Percentiles rank a stretch among this genome's conserved stretches.
Conservation (phyloP, 495 filamentous ascomycete genomes). For the Friedmanniomyces simplex region DNA sequence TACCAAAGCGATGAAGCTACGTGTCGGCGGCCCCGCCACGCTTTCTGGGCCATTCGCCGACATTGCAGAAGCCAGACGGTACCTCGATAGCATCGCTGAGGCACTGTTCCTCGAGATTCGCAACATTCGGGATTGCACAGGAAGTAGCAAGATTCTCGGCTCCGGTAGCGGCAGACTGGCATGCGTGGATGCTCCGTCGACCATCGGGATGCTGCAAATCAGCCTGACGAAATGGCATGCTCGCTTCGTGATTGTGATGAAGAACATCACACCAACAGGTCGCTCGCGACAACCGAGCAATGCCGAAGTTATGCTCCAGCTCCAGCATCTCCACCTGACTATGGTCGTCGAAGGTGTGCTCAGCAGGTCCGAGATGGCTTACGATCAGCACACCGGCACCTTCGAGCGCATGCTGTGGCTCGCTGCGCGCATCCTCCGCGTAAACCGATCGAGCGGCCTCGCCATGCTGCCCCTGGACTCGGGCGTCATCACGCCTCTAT, state of each 20-base stretch:
- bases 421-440: not conserved
- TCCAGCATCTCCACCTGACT: not conserved
- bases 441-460: not conserved
- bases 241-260: not conserved
- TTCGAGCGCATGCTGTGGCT: slow-evolving; percentile 3
- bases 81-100: not conserved
- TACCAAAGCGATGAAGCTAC: not conserved
- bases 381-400: not conserved
- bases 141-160: not conserved
- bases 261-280: not conserved
- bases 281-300: not conserved
- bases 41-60: not conserved
- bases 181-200: not conserved
- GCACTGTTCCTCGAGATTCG: not conserved
- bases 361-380: not conserved
- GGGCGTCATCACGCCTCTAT: not conserved
- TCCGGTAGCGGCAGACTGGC: not conserved
- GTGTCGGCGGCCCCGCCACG: not conserved
- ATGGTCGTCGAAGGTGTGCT: not conserved
- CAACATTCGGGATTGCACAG: not conserved
- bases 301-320: not conserved
- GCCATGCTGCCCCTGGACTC: not conserved
- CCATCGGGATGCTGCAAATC: not conserved
- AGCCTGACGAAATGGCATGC: not conserved
- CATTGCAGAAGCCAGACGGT: not conserved